Conservation (phyloP, 1,139 yeast genomes). For the Spathaspora sp. region DNA sequence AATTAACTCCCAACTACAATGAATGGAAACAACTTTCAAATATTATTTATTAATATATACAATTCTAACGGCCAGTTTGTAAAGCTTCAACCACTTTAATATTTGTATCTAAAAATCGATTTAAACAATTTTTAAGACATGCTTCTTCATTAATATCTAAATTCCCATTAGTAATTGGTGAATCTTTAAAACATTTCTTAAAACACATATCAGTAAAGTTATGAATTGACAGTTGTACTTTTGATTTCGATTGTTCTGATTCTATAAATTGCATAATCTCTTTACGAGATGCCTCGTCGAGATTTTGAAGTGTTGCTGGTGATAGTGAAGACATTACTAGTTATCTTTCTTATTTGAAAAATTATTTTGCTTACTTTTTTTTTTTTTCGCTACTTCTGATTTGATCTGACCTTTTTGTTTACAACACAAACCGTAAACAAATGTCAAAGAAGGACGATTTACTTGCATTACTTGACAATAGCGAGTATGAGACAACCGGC, state of each 20-base stretch:
- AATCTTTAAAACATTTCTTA: slow-evolving; percentile 69
- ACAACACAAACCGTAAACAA: background rate
- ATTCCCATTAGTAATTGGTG: slow-evolving; percentile 48
- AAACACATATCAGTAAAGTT: slow-evolving; percentile 88
- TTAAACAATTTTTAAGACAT: slow-evolving; percentile 79
- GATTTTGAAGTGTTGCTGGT: slow-evolving; percentile 57
- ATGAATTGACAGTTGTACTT: slow-evolving; percentile 84
- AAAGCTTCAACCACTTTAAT: slow-evolving; percentile 71
- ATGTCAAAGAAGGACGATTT: slow-evolving; percentile 5
- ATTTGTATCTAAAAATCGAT: slow-evolving; percentile 84
- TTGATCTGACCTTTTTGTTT: slow-evolving; percentile 3
- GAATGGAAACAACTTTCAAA: slow-evolving; percentile 8
- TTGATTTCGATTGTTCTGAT: slow-evolving; percentile 81
- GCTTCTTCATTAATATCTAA: slow-evolving; percentile 62
- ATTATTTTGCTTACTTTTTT: slow-evolving; percentile 5
- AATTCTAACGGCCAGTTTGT: slow-evolving; percentile 28
- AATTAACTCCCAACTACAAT: slow-evolving; percentile 4
- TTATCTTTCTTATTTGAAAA: background rate
- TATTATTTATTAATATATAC: background rate
- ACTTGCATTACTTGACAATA: background rate
- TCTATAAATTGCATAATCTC: slow-evolving; percentile 78
- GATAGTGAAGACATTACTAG: slow-evolving; percentile 66
- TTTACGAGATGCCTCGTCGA: slow-evolving; percentile 70
- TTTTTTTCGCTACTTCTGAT: slow-evolving; percentile 1
- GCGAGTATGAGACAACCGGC: background rate